Base-by-base conservation (phyloP, 2,329 filamentous ascomycete species). In the Metarhizium guizhouense region DNA sequence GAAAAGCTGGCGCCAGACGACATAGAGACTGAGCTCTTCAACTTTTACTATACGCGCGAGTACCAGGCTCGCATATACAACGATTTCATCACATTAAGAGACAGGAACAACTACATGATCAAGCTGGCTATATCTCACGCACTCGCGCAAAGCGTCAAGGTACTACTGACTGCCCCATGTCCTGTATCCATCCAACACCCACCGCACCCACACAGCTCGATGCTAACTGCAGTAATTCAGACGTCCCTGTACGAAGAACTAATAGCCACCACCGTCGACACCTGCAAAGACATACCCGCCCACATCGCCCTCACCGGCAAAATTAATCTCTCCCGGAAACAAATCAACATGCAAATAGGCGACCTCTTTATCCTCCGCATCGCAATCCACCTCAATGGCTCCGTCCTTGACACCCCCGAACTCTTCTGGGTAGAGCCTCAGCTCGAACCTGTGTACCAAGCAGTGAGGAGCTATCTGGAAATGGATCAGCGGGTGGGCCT, bases 301-400 rank as follows among this genome's bases (percentile, higher is more conserved):
- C 89, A 96, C 70, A 96, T 99, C 63, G 93, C 94, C 3, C 76
- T 88, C 61, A 96, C 93, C 0, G 94, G 94, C 60, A 94, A 92
- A 67, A 94, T 99, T 66, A 86, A 89, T 55, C 83, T 99, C 57
- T 90, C 86, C 57, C 85, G 93, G 47, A 84, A 85, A 57, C 85
- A 97, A 69, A 96, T 99, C 77, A 97, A 97, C 77, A 97, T 97
- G 92, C 92, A 97, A 73, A 96, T 99, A 58, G 94, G 94, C 69
- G 92, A 99, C 74, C 83, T 99, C 54, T 99, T 99, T 72, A 97
- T 99, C 67, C 77, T 99, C 36, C 85, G 94, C 58, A 97, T 99
- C 75, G 96, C 94, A 70, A 97, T 99, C 66, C 95, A 99, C 73
- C 81, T 99, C 52, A 96, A 97, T 70, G 94, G 94, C 38, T 95